Conservation (phyloP, 2,329 filamentous ascomycete species). For the Venturia asperata region DNA sequence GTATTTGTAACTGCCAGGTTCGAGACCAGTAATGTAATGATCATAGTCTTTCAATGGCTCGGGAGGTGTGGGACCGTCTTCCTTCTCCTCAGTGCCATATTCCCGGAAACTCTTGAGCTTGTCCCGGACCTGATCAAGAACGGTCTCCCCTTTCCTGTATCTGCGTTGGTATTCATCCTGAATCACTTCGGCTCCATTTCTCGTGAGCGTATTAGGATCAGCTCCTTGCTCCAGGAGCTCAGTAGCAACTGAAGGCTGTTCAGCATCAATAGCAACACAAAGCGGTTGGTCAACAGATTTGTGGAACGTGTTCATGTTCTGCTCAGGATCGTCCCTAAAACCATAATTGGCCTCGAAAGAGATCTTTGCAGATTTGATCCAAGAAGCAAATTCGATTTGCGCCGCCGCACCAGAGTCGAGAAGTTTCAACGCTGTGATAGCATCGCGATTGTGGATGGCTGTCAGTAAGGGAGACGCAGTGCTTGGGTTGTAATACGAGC, state of each 20-base stretch:
- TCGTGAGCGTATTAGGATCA: slow-evolving; percentile 56
- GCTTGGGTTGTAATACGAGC: slow-evolving; percentile 29
- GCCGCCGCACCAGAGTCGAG: slow-evolving; percentile 56
- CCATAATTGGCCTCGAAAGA: slow-evolving; percentile 34
- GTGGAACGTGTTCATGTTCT: slow-evolving; percentile 45
- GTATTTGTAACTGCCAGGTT: slow-evolving; percentile 53
- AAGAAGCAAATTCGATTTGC: slow-evolving; percentile 56
- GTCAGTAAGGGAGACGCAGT: slow-evolving; percentile 49
- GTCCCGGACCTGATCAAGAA: slow-evolving; percentile 54
- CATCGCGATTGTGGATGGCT: slow-evolving; percentile 51
- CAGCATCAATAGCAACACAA: slow-evolving; percentile 49
- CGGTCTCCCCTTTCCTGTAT: slow-evolving; percentile 39
- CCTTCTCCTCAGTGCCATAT: slow-evolving; percentile 32
- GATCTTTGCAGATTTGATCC: slow-evolving; percentile 44
- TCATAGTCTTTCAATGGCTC: slow-evolving; percentile 38
- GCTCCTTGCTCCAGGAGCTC: slow-evolving; percentile 57
- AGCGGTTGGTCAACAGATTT: slow-evolving; percentile 56
- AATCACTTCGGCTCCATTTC: slow-evolving; percentile 27
- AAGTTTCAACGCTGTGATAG: slow-evolving; percentile 50
- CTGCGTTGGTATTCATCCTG: slow-evolving; percentile 31
- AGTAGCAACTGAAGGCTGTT: slow-evolving; percentile 47
- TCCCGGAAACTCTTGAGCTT: slow-evolving; percentile 46
- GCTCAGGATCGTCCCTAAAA: slow-evolving; percentile 33
- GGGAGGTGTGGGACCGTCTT: slow-evolving; percentile 22
- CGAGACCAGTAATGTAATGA: slow-evolving; percentile 45